Evolutionary conservation across 139 green algal species (phyloP).

Genomic region (Tetraselmis chui): DNA sequence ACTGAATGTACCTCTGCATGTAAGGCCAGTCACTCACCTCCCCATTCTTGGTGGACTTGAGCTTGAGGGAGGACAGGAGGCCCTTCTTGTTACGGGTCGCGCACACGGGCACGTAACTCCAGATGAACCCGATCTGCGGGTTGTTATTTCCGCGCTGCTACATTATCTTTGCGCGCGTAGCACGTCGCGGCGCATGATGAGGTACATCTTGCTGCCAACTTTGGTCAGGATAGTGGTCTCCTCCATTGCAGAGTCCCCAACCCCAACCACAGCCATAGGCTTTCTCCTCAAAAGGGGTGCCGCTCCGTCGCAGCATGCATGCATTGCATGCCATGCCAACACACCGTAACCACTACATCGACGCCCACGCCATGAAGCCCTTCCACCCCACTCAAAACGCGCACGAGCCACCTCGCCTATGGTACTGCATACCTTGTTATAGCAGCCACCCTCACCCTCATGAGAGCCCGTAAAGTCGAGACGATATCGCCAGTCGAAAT

Average conservation of each 20-base stretch:
- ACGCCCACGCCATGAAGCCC: no score
- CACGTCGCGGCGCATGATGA: conserved; percentile 16
- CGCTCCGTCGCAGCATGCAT: conserved; percentile 71
- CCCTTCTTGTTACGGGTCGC: conserved; percentile 13
- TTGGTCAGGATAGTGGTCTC: conserved; percentile 76
- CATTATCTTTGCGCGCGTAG: conserved; percentile 16
- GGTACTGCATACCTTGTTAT: background rate
- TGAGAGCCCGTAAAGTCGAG: conserved; percentile 46
- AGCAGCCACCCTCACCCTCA: conserved; percentile 6
- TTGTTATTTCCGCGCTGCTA: conserved; percentile 58
- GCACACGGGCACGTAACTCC: conserved; percentile 6
- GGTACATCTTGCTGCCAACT: conserved; percentile 31
- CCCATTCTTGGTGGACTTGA: background rate
- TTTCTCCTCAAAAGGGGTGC: conserved; percentile 82
- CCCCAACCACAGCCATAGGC: conserved; percentile 72
- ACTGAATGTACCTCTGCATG: no score
- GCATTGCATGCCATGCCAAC: conserved; percentile 43
- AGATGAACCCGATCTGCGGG: conserved; percentile 68
- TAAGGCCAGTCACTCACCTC: no score
- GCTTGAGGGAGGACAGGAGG: background rate
- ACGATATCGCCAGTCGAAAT: conserved; percentile 51
- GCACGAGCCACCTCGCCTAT: no score
- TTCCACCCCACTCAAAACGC: no score
- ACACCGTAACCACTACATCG: background rate
- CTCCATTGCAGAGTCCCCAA: conserved; percentile 75